Percentiles rank a stretch among this genome's conserved stretches.
Evolutionary conservation across 2,329 filamentous ascomycete genomes (phyloP).

Genomic region (Fusarium verrucosum): DNA sequence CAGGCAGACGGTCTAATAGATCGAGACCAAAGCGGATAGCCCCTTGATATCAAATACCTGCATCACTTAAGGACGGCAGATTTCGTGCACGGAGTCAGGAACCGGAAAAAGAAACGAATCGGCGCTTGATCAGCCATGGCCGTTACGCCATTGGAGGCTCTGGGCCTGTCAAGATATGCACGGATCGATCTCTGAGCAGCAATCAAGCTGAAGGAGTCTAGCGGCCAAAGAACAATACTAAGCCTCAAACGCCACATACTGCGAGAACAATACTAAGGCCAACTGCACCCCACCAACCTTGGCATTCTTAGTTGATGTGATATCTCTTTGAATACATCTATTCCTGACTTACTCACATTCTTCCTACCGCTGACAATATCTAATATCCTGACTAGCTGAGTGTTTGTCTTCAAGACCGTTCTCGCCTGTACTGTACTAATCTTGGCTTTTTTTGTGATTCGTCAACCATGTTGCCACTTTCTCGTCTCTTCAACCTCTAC

Average conservation of each 20-base stretch:
- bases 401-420: conserved; percentile 22
- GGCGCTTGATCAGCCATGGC: not conserved
- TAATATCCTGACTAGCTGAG: conserved; percentile 9
- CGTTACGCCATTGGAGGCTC: conserved; percentile 21
- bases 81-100: conserved; percentile 26
- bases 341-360: conserved; percentile 33
- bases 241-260: conserved; percentile 44
- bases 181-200: conserved; percentile 16
- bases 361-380: conserved; percentile 36
- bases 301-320: conserved; percentile 33
- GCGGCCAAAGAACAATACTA: conserved; percentile 48
- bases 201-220: conserved; percentile 11
- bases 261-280: conserved; percentile 48
- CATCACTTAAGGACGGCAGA: conserved; percentile 1
- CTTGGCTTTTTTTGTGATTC: conserved; percentile 26
- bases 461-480: conserved; percentile 32
- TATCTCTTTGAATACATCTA: conserved; percentile 25
- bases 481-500: conserved; percentile 6
- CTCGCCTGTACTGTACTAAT: conserved; percentile 1
- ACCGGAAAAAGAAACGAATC: conserved; percentile 25
- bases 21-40: conserved; percentile 14
- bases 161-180: conserved; percentile 35
- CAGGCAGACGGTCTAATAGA: not conserved
- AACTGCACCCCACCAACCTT: conserved; percentile 26
- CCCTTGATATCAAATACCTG: conserved; percentile 7